Evolutionary conservation across 768 basidiomycete genomes (phyloP).

Genomic region (Pleurotus eryngii): DNA sequence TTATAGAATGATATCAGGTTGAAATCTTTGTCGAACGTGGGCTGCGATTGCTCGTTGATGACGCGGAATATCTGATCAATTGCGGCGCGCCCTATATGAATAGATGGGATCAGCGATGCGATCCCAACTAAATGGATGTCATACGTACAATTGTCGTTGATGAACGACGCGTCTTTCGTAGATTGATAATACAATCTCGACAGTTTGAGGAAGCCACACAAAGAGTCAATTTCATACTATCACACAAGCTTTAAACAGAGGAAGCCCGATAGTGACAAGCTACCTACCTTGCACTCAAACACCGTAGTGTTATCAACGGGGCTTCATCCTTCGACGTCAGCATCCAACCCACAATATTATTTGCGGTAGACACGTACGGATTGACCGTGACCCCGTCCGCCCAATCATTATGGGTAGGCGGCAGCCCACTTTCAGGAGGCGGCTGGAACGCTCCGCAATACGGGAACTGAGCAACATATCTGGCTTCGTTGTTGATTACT

Average conservation of each 20-base stretch:
- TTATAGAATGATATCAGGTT: constrained; percentile 78
- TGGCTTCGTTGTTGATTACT: constrained; percentile 80
- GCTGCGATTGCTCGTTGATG: constrained; percentile 73
- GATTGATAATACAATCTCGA: constrained; percentile 69
- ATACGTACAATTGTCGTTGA: constrained; percentile 62
- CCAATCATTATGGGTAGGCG: constrained; percentile 63
- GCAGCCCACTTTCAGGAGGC: constrained; percentile 68
- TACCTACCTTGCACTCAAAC: constrained; percentile 75
- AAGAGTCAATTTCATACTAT: constrained; percentile 77
- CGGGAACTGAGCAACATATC: constrained; percentile 68
- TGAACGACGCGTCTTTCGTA: constrained; percentile 70
- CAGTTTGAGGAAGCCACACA: constrained; percentile 77
- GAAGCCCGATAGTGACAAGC: neutral
- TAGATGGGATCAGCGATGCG: constrained; percentile 4
- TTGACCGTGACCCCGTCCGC: constrained; percentile 69
- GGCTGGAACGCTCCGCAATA: constrained; percentile 85
- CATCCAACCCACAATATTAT: neutral
- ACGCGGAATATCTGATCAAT: constrained; percentile 73
- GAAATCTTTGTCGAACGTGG: constrained; percentile 66
- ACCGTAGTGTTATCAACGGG: constrained; percentile 68
- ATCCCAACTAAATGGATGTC: neutral
- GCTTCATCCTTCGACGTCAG: constrained; percentile 26
- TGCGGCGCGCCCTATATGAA: constrained; percentile 56
- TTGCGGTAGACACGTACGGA: constrained; percentile 47
- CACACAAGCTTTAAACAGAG: neutral